Base-by-base conservation (phyloP, 139 green algal species). In the Chlamydomonas eustigma region DNA sequence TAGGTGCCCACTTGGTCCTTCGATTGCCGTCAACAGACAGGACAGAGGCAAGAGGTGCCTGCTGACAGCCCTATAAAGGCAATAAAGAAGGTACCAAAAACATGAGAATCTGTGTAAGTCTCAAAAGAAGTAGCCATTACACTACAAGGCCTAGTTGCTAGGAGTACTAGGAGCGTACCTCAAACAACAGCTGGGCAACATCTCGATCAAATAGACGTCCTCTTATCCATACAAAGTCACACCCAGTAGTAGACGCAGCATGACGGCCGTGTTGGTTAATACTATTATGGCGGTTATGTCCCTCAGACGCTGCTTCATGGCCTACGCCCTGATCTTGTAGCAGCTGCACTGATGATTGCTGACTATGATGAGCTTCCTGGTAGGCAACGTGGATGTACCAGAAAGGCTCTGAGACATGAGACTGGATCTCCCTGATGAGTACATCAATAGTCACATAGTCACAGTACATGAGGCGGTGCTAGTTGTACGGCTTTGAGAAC, bases 321-420 rank as follows among this genome's bases (percentile, higher is more conserved):
- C 18, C 12, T 18, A 12, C 44, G 44, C 12, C 12, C 44, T 58
- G 12, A 18, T 58, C 18, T 18, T 58, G 44, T 58, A 28, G 44
- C 44, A 18, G 44, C 44, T 58, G 44, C 44, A n/a, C n/a, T n/a
- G n/a, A n/a, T n/a, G n/a, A 58, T 12, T 58, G 12, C 44, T 12
- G 12, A 58, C 44, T 22, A 22, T 22, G 12, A 58, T 58, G 44
- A 12, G 12, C 44, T 22, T 68, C 12, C 3, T 25, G 24, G 67
- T 81, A 81, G 3, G 28, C 37, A 35, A 76, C n/a, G 25, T 76
- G 51, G 51, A 81, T 81, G 30, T 84, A 85, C 95, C 95, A 99
- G 75, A 98, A 99, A 1, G 81, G 77, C 85, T 99, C 95, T 0
- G 86, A 64, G 2, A 98, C 84, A 83, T 99, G 94, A 3, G 88